These are phyloP conservation scores for Salvia splendens DNA, from an alignment of 257 asterid genomes.

Conservation along the genomic window DNA sequence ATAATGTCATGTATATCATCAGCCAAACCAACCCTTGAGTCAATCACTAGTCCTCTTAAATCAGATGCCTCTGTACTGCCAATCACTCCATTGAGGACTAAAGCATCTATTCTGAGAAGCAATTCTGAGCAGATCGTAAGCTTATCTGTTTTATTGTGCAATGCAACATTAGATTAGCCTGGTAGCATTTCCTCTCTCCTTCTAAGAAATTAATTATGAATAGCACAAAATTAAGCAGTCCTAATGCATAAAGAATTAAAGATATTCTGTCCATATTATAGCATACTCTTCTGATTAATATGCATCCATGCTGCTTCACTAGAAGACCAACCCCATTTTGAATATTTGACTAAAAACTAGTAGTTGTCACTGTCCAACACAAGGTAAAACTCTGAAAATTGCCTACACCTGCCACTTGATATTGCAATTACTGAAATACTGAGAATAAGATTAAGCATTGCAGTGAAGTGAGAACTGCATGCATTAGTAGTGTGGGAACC, in stretches of 20 bases:
- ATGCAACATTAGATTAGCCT: slow-evolving; percentile 19
- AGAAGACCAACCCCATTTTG: neutral
- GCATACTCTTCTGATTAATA: slow-evolving; percentile 9
- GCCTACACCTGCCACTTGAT: neutral
- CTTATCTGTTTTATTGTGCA: slow-evolving; percentile 47
- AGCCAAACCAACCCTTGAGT: slow-evolving; percentile 48
- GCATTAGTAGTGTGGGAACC: slow-evolving; percentile 38
- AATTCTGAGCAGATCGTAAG: slow-evolving; percentile 54
- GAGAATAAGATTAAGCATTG: slow-evolving; percentile 17
- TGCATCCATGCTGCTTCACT: neutral
- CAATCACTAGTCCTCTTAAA: slow-evolving; percentile 62
- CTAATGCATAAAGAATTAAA: neutral
- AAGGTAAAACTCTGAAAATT: slow-evolving; percentile 4
- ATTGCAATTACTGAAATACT: neutral
- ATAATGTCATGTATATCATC: slow-evolving; percentile 47
- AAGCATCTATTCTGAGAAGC: slow-evolving; percentile 77
- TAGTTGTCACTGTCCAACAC: neutral
- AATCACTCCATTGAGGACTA: slow-evolving; percentile 69
- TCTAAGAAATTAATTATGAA: slow-evolving; percentile 17
- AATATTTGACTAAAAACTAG: slow-evolving; percentile 11
- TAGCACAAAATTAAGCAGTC: neutral
- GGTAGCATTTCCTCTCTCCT: neutral
- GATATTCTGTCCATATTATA: slow-evolving; percentile 7
- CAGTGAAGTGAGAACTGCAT: slow-evolving; percentile 24
- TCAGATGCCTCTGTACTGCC: slow-evolving; percentile 66